Conservation (phyloP, 176 grass and related monocot species). For the Bromus sterilis region DNA sequence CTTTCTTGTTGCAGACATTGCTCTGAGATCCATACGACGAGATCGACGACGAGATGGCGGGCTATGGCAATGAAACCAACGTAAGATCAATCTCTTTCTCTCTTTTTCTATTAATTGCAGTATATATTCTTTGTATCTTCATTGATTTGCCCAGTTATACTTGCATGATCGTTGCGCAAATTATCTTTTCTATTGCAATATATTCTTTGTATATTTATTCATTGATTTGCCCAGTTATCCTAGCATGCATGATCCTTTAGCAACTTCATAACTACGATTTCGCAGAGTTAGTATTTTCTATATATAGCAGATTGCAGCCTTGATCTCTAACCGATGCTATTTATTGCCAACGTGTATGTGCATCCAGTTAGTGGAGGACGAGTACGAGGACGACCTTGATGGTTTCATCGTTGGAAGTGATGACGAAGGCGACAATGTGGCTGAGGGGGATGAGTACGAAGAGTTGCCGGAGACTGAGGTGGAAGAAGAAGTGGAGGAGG, state of each 20-base stretch:
- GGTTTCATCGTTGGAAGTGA: constrained; percentile 31
- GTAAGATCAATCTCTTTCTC: constrained; percentile 2
- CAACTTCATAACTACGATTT: background rate
- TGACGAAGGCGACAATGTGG: background rate
- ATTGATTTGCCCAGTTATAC: background rate
- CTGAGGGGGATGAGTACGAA: background rate
- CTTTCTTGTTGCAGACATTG: background rate
- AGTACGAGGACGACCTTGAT: constrained; percentile 22
- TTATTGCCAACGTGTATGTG: background rate
- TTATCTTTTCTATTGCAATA: background rate
- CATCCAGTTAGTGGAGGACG: background rate
- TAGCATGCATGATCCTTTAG: no score
- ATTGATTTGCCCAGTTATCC: background rate
- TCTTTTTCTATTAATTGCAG: background rate
- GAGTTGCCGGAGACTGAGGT: background rate
- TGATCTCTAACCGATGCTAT: background rate
- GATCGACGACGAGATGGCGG: constrained; percentile 5
- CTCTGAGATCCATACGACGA: background rate
- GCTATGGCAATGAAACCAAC: background rate
- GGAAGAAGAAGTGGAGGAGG: background rate
- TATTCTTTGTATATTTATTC: background rate
- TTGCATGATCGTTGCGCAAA: no score
- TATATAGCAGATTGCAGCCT: background rate
- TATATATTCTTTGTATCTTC: background rate
- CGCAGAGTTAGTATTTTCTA: background rate